Evolutionary conservation across 2,329 filamentous ascomycete species (phyloP), one percentile per base, ranked within the genome.

Genomic region (Nakataea oryzae): DNA sequence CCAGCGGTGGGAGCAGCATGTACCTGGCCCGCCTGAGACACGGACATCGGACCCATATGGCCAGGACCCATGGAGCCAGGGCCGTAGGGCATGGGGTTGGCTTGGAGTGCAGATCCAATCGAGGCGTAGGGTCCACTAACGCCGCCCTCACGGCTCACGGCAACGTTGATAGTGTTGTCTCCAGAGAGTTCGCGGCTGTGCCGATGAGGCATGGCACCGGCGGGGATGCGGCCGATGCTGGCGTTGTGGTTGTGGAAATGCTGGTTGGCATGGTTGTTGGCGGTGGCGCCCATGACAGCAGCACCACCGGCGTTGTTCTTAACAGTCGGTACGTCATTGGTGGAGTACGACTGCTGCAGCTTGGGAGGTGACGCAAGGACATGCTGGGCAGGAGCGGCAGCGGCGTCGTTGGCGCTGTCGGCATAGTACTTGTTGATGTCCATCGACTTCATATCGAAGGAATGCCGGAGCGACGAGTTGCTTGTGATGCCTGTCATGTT

Each of bases 331-430:
- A 97, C 81, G 70, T 97, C 93, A 73, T 89, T 95, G 61, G 91
- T 86, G 12, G 95, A 97, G 77, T 90, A 97, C 0, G 93, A 97
- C 57, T 89, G 87, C 74, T 93, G 90, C 63, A 96, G 75, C 78
- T 90, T 91, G 32, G 88, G 86, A 47, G 89, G 84, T 61, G 84
- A 84, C 29, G 84, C 80, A 72, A 88, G 82, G 64, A 74, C 74
- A 64, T 82, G 79, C 63, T 72, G 82, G 29, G 75, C 73, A 21
- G 82, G 74, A 3, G 83, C 76, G 30, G 80, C 74, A 54, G 69
- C 65, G 13, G 70, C 67, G 58, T 81, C 80, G 24, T 73, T 67
- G 3, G 73, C 67, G 65, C 69, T 75, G 57, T 84, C 81, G n/a
- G 73, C 72, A 64, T 79, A 78, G 66, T 79, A 81, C 71, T 60